These are phyloP conservation scores for Protomyces gravidus DNA, from an alignment of 1,139 yeast species.

Conservation along the genomic window DNA sequence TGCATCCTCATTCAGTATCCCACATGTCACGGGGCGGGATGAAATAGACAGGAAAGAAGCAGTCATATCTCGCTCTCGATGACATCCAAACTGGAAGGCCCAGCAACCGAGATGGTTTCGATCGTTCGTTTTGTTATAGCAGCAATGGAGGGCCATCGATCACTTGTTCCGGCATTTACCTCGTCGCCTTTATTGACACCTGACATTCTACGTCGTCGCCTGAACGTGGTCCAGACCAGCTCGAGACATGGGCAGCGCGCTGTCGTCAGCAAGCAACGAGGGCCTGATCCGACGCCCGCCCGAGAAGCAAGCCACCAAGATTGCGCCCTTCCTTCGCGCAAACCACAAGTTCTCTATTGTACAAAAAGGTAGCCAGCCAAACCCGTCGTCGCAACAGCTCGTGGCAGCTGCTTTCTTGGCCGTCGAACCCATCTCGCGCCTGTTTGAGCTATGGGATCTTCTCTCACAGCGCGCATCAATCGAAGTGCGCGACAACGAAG, in stretches of 20 bases:
- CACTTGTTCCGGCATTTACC: too few species aligned
- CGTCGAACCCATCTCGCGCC: constrained; percentile 12
- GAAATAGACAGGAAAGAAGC: too few species aligned
- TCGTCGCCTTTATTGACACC: too few species aligned
- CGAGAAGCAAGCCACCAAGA: background rate
- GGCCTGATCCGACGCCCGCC: background rate
- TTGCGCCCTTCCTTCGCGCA: background rate
- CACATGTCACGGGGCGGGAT: too few species aligned
- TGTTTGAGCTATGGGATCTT: constrained; percentile 22
- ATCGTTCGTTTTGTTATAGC: too few species aligned
- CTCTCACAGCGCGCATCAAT: constrained; percentile 3
- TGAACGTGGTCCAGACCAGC: too few species aligned
- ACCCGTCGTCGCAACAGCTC: background rate
- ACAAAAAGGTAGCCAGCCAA: background rate
- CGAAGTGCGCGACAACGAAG: constrained; percentile 12
- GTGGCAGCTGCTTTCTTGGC: constrained; percentile 12
- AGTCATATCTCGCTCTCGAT: too few species aligned
- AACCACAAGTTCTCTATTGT: background rate
- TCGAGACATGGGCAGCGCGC: background rate
- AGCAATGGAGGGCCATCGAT: too few species aligned
- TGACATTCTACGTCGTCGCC: too few species aligned
- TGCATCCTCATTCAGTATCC: too few species aligned
- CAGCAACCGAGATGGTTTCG: too few species aligned
- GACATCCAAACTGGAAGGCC: too few species aligned
- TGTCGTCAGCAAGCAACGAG: background rate